phyloP scores from a whole-genome alignment of 805 yeast species.

The Wickerhamomyces strasburgensis region DNA sequence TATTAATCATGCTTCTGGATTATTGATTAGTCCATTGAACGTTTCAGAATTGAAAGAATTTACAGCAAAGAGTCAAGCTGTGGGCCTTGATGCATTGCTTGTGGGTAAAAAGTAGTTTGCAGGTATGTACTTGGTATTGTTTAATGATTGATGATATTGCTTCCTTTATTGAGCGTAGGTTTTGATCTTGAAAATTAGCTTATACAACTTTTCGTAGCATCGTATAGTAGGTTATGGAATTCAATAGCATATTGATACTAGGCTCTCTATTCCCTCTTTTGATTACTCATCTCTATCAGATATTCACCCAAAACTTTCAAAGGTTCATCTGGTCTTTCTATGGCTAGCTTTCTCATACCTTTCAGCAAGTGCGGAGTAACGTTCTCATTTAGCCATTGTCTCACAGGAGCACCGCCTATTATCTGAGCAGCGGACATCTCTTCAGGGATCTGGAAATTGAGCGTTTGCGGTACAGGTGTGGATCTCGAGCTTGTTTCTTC shows the following conservation, averaged over 20 bases:
- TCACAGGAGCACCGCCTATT: constrained; percentile 67
- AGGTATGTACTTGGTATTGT: too few relatives aligned
- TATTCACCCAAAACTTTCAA: constrained; percentile 49
- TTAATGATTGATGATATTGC: too few relatives aligned
- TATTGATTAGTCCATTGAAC: constrained; percentile 9
- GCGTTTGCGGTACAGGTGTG: constrained; percentile 19
- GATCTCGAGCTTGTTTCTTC: constrained; percentile 2
- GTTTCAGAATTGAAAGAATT: background rate
- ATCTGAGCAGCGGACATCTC: constrained; percentile 37
- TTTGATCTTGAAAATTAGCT: too few relatives aligned
- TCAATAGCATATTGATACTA: too few relatives aligned
- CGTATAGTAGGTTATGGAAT: too few relatives aligned
- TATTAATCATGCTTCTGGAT: constrained; percentile 2
- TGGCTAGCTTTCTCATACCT: constrained; percentile 34
- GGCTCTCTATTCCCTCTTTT: too few relatives aligned
- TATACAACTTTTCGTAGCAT: too few relatives aligned
- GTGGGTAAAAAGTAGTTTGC: constrained; percentile 3
- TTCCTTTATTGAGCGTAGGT: too few relatives aligned
- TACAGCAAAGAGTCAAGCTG: constrained; percentile 1
- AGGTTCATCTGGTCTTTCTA: constrained; percentile 46
- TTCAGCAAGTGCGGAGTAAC: constrained; percentile 59
- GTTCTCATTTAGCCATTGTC: constrained; percentile 61
- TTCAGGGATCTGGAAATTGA: constrained; percentile 18
- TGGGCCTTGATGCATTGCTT: constrained; percentile 9
- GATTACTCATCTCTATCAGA: constrained; percentile 36